phyloP scores from a whole-genome alignment of 2,329 filamentous ascomycete species.

The Coniochaeta sp. region DNA sequence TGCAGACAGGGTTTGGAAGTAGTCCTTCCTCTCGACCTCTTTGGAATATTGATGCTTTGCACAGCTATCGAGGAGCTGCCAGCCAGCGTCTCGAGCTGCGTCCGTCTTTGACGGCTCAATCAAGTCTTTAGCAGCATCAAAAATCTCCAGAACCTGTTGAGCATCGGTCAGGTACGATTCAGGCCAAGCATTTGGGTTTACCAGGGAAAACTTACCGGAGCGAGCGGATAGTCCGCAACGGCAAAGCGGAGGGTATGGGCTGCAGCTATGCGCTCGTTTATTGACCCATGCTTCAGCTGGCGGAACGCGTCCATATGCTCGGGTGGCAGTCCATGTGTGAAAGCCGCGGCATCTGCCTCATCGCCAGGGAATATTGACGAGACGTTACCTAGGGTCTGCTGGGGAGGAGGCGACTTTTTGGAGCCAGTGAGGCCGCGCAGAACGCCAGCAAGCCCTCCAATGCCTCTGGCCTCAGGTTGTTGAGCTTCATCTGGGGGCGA shows the following conservation, averaged over 20 bases:
- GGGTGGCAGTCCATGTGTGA: conserved; percentile 33
- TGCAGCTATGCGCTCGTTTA: conserved; percentile 47
- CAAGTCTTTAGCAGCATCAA: conserved; percentile 59
- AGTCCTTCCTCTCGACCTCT: conserved; percentile 59
- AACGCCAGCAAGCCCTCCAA: conserved; percentile 52
- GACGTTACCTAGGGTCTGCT: conserved; percentile 28
- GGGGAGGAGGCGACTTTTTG: conserved; percentile 42
- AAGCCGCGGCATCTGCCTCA: conserved; percentile 32
- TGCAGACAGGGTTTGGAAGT: conserved; percentile 54
- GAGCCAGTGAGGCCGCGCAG: conserved; percentile 54
- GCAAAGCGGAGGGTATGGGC: conserved; percentile 48
- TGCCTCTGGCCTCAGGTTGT: conserved; percentile 44
- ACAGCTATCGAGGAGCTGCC: conserved; percentile 58
- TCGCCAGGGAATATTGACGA: conserved; percentile 30
- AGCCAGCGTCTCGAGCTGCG: conserved; percentile 50
- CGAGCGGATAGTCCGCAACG: conserved; percentile 51
- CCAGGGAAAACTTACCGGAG: conserved; percentile 27
- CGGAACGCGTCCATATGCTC: conserved; percentile 48
- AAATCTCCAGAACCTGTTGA: conserved; percentile 45
- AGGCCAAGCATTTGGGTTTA: not conserved
- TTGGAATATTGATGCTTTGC: conserved; percentile 54
- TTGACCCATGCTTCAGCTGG: conserved; percentile 42
- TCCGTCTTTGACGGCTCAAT: conserved; percentile 49
- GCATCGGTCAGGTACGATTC: not conserved
- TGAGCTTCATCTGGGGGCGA: conserved; percentile 48